Evolutionary conservation across 805 yeast species (phyloP), one percentile per base, ranked within the genome.

Genomic region (Metschnikowia bowlesiae): DNA sequence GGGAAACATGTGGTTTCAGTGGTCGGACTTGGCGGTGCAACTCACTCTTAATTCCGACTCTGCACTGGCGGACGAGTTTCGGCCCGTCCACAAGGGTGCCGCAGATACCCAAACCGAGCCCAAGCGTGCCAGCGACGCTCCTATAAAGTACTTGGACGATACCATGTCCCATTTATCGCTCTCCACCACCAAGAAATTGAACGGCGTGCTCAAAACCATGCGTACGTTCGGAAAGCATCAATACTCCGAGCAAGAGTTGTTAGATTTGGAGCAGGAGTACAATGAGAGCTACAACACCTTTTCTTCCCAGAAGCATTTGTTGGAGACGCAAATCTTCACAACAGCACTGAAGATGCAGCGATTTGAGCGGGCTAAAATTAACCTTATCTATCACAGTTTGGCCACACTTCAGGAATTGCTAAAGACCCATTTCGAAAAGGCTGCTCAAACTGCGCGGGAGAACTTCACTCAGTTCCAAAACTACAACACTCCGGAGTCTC

Each of bases 1-100:
- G 49, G 75, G 71, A 48, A 70, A 69, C 3, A 65, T 70, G 71
- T 72, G 76, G 76, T 70, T 71, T 43, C 78, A 74, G 54, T 73
- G 77, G 77, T 59, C 73, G 1, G 73, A 68, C 26, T 50, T 62
- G 42, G 70, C 75, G 6, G 26, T 58, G 3, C 58, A 48, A 22
- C 51, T 47, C 4, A 16, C 39, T 5, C 50, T 29, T n/a, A 42
- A 33, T 10, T 30, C 35, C 18, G 37, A 33, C 9, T 13, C 36
- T 8, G n/a, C 13, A 30, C 32, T 22, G 22, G 22, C 22, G 22
- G 22, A 22, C 22, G 22, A 22, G 22, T 22, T 22, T 22, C 22
- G 22, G 13, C n/a, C 34, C 11, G 6, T 32, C 34, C 34, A 32
- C 10, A 32, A 6, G n/a, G 13, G 34, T 32, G 22, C 22, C 4